Conservation (phyloP, 768 basidiomycete genomes). For the Lactarius deliciosus region DNA sequence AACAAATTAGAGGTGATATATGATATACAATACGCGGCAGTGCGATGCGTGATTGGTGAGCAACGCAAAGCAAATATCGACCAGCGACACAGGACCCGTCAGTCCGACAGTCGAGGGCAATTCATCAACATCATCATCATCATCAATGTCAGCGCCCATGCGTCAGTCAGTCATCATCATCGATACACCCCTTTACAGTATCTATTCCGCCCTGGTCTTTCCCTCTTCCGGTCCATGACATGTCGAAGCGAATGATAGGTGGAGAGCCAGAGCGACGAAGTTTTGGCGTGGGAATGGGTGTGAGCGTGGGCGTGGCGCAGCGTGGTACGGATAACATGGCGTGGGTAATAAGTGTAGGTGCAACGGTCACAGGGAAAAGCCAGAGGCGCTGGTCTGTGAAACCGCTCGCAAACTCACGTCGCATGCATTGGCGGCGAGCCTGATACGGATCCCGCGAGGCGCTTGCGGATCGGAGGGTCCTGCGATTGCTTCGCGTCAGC, state of each 20-base stretch:
- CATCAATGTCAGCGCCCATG: slow-evolving; percentile 15
- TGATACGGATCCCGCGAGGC: slow-evolving; percentile 19
- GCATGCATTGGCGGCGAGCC: slow-evolving; percentile 20
- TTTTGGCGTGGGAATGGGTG: neutral
- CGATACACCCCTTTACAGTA: neutral
- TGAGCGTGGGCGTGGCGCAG: neutral
- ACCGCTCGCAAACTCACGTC: slow-evolving; percentile 7
- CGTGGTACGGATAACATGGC: neutral
- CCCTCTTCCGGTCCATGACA: neutral
- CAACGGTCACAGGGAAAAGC: neutral
- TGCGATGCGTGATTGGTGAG: slow-evolving; percentile 7
- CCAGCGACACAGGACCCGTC: slow-evolving; percentile 19
- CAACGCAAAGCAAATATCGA: slow-evolving; percentile 9
- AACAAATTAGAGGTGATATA: slow-evolving; percentile 3
- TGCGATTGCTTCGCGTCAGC: neutral
- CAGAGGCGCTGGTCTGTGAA: neutral
- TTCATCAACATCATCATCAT: slow-evolving; percentile 11
- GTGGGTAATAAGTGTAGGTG: neutral
- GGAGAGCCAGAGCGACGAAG: neutral
- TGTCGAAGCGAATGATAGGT: slow-evolving; percentile 5
- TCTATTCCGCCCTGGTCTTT: neutral
- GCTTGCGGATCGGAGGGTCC: slow-evolving; percentile 25
- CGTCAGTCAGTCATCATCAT: slow-evolving; percentile 9
- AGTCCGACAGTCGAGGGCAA: neutral
- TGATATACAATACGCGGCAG: slow-evolving; percentile 7